phyloP scores from a whole-genome alignment of 1,139 yeast species.

The Nematodospora anomalae region DNA sequence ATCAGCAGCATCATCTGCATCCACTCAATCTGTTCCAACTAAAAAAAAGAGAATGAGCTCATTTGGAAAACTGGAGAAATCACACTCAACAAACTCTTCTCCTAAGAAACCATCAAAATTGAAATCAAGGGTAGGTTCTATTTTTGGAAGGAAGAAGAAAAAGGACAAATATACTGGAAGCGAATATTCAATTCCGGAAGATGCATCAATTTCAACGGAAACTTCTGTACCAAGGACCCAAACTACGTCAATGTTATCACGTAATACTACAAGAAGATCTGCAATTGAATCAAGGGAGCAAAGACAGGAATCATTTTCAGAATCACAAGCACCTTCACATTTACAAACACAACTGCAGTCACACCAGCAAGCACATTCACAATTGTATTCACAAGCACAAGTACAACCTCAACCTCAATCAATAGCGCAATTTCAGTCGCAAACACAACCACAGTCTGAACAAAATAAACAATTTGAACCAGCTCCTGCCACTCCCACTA shows the following conservation, averaged over 20 bases:
- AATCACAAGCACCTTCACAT: neutral
- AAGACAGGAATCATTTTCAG: constrained; percentile 1
- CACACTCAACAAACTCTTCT: constrained; percentile 5
- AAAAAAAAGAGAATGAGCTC: constrained; percentile 10
- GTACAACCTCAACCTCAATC: neutral
- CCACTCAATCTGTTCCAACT: constrained; percentile 1
- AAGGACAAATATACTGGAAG: constrained; percentile 24
- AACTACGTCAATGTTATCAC: constrained; percentile 13
- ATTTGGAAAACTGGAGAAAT: constrained; percentile 7
- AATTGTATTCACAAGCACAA: neutral
- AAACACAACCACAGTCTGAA: constrained; percentile 2
- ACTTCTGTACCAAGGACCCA: constrained; percentile 19
- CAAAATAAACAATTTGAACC: neutral
- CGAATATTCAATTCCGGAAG: constrained; percentile 34
- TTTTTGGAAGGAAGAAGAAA: constrained; percentile 66
- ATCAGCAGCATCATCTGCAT: neutral
- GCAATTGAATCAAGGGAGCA: constrained; percentile 2
- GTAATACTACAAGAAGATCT: constrained; percentile 14
- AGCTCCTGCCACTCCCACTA: constrained; percentile 11
- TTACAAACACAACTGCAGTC: neutral
- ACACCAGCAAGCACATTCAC: neutral
- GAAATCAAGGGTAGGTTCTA: constrained; percentile 81
- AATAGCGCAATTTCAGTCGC: neutral
- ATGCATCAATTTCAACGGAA: constrained; percentile 29
- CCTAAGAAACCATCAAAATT: constrained; percentile 43